Percentiles rank a stretch among this genome's conserved stretches.
phyloP scores from a whole-genome alignment of 371 early-diverging fungal species.

The Mortierella sp. region DNA sequence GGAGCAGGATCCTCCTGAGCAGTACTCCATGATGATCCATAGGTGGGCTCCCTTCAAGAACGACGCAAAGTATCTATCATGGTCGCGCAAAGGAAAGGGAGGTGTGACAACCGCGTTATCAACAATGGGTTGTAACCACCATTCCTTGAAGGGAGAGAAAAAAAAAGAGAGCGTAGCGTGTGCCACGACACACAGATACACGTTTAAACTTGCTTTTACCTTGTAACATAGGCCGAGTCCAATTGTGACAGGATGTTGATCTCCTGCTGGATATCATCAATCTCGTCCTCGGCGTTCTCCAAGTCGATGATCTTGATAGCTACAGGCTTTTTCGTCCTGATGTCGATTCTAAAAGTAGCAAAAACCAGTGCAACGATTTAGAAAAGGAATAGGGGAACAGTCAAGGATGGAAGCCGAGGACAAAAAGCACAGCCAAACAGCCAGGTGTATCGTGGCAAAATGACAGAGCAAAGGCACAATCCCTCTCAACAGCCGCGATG shows the following conservation, averaged over 20 bases:
- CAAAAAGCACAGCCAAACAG: neutral
- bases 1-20: conserved; percentile 93
- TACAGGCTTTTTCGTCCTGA: conserved; percentile 80
- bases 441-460: neutral
- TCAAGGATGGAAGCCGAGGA: neutral
- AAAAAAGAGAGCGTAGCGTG: too few relatives aligned
- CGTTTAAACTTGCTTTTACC: conserved; percentile 57
- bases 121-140: too few relatives aligned
- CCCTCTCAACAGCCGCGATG: too few relatives aligned
- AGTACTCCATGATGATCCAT: conserved; percentile 97
- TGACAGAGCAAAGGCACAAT: too few relatives aligned
- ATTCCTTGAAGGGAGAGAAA: too few relatives aligned
- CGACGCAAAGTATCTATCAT: conserved; percentile 79
- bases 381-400: too few relatives aligned
- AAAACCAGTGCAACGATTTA: too few relatives aligned
- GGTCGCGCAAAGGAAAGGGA: neutral
- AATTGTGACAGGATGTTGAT: conserved; percentile 96
- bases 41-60: conserved; percentile 84
- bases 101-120: too few relatives aligned
- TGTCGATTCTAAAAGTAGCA: conserved; percentile 69
- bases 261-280: conserved; percentile 98
- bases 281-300: conserved; percentile 96
- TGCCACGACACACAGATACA: too few relatives aligned
- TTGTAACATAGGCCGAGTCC: conserved; percentile 90
- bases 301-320: conserved; percentile 95